A percentile compares a stretch with the other conserved stretches of the same genome.
Conservation (phyloP, 805 yeast species). For the Cyberlindnera samutprakarnensis region DNA sequence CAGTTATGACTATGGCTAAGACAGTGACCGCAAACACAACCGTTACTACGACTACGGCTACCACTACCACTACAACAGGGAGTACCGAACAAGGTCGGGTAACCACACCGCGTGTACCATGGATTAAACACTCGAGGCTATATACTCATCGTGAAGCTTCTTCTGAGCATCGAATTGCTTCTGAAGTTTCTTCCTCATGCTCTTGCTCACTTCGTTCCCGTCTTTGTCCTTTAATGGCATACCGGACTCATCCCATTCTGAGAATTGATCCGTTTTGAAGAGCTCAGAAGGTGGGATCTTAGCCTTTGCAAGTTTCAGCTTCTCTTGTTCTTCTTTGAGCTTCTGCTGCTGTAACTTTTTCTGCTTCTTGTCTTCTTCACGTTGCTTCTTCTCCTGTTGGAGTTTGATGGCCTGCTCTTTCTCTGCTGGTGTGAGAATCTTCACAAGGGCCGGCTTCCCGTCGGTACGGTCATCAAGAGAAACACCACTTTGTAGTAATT, state of each 20-base stretch:
- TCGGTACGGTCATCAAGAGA: conserved; percentile 82
- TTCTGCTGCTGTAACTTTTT: conserved; percentile 51
- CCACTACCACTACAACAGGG: no score
- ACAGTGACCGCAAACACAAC: no score
- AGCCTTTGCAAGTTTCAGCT: conserved; percentile 58
- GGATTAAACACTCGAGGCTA: conserved; percentile 2
- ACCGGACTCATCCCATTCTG: conserved; percentile 82
- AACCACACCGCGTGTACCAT: not conserved
- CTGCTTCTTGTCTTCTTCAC: conserved; percentile 47
- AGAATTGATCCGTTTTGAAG: conserved; percentile 57
- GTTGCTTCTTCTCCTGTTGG: conserved; percentile 50
- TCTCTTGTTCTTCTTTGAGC: conserved; percentile 53
- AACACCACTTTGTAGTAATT: conserved; percentile 67
- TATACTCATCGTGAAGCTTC: conserved; percentile 69
- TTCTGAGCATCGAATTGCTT: conserved; percentile 77
- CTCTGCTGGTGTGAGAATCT: conserved; percentile 68
- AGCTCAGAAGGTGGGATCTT: conserved; percentile 62
- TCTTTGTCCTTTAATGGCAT: conserved; percentile 67
- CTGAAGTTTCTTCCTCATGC: conserved; percentile 72
- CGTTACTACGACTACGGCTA: no score
- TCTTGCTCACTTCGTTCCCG: conserved; percentile 83
- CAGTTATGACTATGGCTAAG: no score
- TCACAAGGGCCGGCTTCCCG: conserved; percentile 73
- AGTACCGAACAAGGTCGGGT: no score
- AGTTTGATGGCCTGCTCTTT: conserved; percentile 49